Evolutionary conservation across 1,284 basidiomycete species (phyloP).

Genomic region (Trichosporon ovoides): DNA sequence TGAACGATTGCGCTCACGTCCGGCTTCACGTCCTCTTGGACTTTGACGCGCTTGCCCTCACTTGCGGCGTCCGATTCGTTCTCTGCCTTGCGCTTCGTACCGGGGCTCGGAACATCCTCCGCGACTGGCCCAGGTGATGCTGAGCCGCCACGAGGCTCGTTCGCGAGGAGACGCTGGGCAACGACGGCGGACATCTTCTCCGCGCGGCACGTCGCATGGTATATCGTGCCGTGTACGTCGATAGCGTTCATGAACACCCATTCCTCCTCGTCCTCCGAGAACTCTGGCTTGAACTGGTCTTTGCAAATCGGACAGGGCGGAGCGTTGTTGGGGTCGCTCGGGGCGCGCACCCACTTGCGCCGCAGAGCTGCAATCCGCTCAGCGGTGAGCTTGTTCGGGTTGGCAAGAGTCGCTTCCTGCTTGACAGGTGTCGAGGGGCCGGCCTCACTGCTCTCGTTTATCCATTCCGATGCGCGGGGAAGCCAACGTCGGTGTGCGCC

Average conservation of each 20-base stretch:
- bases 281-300: conserved; percentile 86
- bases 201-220: conserved; percentile 85
- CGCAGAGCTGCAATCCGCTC: conserved; percentile 70
- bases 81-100: conserved; percentile 21
- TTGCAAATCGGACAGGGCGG: conserved; percentile 95
- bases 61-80: conserved; percentile 10
- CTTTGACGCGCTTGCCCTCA: conserved; percentile 25
- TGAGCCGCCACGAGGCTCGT: conserved; percentile 10
- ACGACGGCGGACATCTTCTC: conserved; percentile 51
- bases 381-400: conserved; percentile 50
- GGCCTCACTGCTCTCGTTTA: conserved; percentile 55
- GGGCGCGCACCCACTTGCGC: conserved; percentile 77
- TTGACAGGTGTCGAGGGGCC: conserved; percentile 26
- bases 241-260: conserved; percentile 97
- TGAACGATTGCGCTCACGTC: neutral
- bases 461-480: conserved; percentile 78
- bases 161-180: conserved; percentile 25
- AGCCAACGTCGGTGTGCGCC: conserved; percentile 93
- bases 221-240: conserved; percentile 74
- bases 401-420: neutral
- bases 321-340: conserved; percentile 67
- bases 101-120: conserved; percentile 6
- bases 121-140: neutral
- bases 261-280: conserved; percentile 93
- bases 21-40: conserved; percentile 9